Percentiles rank a stretch among this genome's conserved stretches.
These are phyloP conservation scores for Populus hybrid DNA, from an alignment of 441 rosid species.

Conservation along the genomic window DNA sequence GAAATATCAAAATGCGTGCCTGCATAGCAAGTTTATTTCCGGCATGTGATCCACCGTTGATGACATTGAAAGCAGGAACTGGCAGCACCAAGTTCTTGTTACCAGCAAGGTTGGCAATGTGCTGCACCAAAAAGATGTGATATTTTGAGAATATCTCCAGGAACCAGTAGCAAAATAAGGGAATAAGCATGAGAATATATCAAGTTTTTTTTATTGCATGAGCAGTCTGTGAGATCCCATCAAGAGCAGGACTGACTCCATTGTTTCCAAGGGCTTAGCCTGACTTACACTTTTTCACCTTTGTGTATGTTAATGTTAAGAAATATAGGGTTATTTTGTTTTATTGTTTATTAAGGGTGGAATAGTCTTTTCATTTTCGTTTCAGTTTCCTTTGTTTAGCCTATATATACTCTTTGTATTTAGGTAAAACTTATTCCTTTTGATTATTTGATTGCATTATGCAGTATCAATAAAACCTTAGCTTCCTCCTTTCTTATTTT, in stretches of 20 bases:
- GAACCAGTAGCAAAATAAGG: background rate
- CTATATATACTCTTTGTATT: too few species aligned
- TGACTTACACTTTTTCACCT: background rate
- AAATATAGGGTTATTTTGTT: too few species aligned
- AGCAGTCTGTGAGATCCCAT: background rate
- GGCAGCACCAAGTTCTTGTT: constrained; percentile 86
- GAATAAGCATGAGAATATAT: background rate
- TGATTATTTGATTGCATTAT: too few species aligned
- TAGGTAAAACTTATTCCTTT: too few species aligned
- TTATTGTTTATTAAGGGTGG: too few species aligned
- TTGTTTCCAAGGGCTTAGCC: background rate
- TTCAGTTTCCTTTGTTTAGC: too few species aligned
- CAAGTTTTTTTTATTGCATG: background rate
- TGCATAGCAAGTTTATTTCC: constrained; percentile 99
- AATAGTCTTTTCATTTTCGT: too few species aligned
- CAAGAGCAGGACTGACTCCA: background rate
- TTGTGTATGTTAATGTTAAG: background rate
- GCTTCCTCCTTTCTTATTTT: too few species aligned
- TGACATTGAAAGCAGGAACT: constrained; percentile 97
- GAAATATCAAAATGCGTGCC: constrained; percentile 31
- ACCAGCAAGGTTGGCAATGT: constrained; percentile 90
- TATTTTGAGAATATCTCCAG: constrained; percentile 11
- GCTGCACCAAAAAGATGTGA: constrained; percentile 46
- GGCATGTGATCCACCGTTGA: constrained; percentile 98
- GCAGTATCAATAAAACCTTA: too few species aligned